Evolutionary conservation across 768 basidiomycete genomes (phyloP), one percentile per base, ranked within the genome.

Genomic region (Russula emetica): DNA sequence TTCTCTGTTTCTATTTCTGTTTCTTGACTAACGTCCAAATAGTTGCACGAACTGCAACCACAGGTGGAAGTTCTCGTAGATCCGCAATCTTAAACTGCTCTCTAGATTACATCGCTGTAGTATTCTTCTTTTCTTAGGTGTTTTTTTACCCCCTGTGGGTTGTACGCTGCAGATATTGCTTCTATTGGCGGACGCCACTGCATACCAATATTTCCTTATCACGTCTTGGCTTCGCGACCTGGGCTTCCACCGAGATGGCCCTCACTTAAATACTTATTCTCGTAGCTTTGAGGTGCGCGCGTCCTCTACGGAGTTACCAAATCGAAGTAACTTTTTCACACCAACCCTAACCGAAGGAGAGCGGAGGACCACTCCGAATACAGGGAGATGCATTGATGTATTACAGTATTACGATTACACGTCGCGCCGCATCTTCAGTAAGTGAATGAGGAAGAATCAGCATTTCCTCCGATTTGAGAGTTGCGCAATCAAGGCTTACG

Each of bases 31-130:
- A 55, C 53, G 36, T 40, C 55, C 20, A 0, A 64, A 52, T 67
- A 85, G 85, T 59, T 90, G 89, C 74, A 81, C 83, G 59, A 83
- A 83, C 67, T 90, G 88, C 71, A 82, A 83, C 71, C 81, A 87
- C 71, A 78, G 81, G 81, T 82, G 85, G 85, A 86, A 86, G 71
- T 86, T 86, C 71, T 85, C 83, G 59, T 86, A 76, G 77, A 67
- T 47, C 18, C 40, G 49, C 44, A 26, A 10, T 22, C 30, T 18
- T 26, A 10, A 28, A 64, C 26, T 47, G 6, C 32, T 30, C 51
- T 55, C 49, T 64, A 60, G 58, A 55, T 64, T 64, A 64, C 49
- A 60, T 51, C 54, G 11, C 3, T 36, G 30, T 64, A 60, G 54
- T 64, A 40, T 34, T 5, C 55, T 34, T 5, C 55, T 58, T 45